Evolutionary conservation across 768 basidiomycete species (phyloP), one percentile per base, ranked within the genome.

Genomic region (Trametes gibbosa): DNA sequence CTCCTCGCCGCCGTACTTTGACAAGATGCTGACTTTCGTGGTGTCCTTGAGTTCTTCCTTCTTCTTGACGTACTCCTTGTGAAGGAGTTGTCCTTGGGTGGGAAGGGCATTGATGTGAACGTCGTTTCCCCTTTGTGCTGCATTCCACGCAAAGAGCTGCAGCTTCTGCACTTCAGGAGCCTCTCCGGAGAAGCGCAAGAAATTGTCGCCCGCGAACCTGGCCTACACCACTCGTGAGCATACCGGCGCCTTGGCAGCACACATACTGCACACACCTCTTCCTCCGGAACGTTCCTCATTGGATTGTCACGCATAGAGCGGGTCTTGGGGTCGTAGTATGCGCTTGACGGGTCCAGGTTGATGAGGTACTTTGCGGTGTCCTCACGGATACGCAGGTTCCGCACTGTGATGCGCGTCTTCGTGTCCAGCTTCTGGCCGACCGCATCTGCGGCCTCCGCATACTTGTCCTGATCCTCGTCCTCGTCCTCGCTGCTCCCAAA

Each of bases 271-370:
- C 89, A 50, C 70, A 95, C 95, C 68, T 98, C 96, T 73, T 96
- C 94, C n/a, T 91, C 76, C 6, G 85, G 79, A 24, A 91, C 77
- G 65, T 85, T 83, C 70, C 83, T 84, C 14, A 86, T 60, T 0
- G 96, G 97, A 41, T 96, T 95, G 68, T 99, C 97, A 74, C 97
- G 89, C 97, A 99, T 99, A 7, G 96, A 98, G 69, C 97, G 88
- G 13, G 97, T 98, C 78, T 99, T 99, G 47, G 97, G 97, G 70
- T 99, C 97, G 70, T 99, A 99, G 77, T 98, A 98, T 9, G 97
- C 97, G 67, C 91, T 94, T 0, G 92, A 88, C 1, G 90, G 89
- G 73, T 98, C 95, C 72, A 99, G 73, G 71, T 98, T 99, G 73
- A 96, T 90, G 69, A 99, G 83, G 71, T 99, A 99, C 72, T 99